Evolutionary conservation across 164 flowering plant genomes (phyloP).

Genomic region (Saururus chinensis): DNA sequence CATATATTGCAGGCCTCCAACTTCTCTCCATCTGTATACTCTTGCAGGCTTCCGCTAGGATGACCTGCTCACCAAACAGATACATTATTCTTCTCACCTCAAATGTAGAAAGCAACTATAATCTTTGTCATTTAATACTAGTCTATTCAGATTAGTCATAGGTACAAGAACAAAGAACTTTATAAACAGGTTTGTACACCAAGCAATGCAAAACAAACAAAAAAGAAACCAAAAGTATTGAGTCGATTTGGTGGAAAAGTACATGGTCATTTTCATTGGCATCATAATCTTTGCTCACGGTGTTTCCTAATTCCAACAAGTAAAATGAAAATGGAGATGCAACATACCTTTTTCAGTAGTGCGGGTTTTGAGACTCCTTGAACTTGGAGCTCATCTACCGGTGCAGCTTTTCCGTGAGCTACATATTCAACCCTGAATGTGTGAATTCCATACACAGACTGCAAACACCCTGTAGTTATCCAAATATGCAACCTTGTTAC

Average conservation of each 20-base stretch:
- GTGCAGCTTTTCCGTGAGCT: slow-evolving; percentile 65
- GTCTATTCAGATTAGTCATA: neutral
- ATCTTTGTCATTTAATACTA: slow-evolving; percentile 13
- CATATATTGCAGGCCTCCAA: slow-evolving; percentile 22
- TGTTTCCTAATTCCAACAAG: neutral
- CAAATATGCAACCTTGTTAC: neutral
- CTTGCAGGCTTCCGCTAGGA: slow-evolving; percentile 61
- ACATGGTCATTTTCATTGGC: neutral
- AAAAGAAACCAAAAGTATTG: neutral
- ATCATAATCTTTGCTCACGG: neutral
- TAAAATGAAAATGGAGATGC: too few relatives aligned
- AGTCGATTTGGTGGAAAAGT: neutral
- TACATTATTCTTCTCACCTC: too few relatives aligned
- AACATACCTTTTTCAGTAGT: slow-evolving; percentile 50
- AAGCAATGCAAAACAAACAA: neutral
- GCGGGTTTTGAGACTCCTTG: slow-evolving; percentile 71
- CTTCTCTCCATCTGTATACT: slow-evolving; percentile 29
- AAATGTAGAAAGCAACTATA: too few relatives aligned
- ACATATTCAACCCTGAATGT: slow-evolving; percentile 66
- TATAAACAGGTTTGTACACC: neutral
- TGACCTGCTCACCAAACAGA: slow-evolving; percentile 11
- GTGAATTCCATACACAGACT: slow-evolving; percentile 55
- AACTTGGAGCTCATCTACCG: slow-evolving; percentile 74
- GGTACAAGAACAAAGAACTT: neutral
- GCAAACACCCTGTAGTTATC: slow-evolving; percentile 65